Conservation (phyloP, 164 flowering plant species). For the Euptelea pleiosperma region DNA sequence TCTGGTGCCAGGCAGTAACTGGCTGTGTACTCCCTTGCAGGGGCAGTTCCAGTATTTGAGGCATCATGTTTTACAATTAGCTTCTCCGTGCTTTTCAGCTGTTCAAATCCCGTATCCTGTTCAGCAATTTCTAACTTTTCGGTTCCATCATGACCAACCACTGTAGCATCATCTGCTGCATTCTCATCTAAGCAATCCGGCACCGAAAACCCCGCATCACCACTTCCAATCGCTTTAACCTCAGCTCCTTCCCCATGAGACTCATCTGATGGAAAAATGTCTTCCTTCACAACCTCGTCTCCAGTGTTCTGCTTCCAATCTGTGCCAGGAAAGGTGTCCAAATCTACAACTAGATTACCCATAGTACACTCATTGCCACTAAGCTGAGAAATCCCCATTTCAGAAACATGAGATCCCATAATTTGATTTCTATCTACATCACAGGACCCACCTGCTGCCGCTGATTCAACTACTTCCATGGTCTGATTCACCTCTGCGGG, state of each 20-base stretch:
- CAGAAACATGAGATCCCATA: neutral
- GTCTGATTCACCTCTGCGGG: neutral
- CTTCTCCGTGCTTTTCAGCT: slow-evolving; percentile 1
- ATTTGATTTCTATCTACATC: neutral
- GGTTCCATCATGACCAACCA: neutral
- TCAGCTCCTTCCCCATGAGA: slow-evolving; percentile 2
- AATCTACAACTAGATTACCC: slow-evolving; percentile 9
- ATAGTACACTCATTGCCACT: neutral
- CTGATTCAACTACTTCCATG: neutral
- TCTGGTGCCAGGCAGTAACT: slow-evolving; percentile 13
- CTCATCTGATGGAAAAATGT: neutral
- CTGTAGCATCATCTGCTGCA: neutral
- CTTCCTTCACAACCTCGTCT: slow-evolving; percentile 4
- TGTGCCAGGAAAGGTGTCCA: neutral
- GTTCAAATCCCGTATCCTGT: neutral
- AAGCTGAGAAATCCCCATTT: neutral
- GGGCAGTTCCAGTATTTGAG: neutral
- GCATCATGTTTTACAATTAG: neutral
- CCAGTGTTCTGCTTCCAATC: neutral
- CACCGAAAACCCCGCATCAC: neutral
- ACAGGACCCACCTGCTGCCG: neutral
- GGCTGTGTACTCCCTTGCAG: neutral
- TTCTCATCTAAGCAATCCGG: slow-evolving; percentile 9
- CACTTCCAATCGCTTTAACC: slow-evolving; percentile 4
- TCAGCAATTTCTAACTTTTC: too few species aligned